A percentile compares a stretch with the other conserved stretches of the same genome.
phyloP scores from a whole-genome alignment of 75 land plant species.

The Pseudotsuga menziesii region DNA sequence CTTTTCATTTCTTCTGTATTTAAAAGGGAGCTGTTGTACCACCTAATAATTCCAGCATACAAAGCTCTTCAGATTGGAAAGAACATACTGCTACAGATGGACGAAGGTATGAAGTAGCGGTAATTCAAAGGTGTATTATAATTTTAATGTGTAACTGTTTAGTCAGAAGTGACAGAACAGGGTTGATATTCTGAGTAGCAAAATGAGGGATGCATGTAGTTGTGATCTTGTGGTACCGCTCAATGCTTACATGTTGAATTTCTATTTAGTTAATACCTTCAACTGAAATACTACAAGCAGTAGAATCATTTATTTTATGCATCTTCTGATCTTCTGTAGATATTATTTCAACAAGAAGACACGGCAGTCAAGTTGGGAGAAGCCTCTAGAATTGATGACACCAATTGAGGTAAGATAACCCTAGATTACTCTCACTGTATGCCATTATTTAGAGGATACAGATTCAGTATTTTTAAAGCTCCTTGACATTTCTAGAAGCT shows the following conservation, averaged over 20 bases:
- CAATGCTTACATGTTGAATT: not conserved
- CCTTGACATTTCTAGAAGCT: conserved; percentile 1
- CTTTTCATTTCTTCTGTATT: not conserved
- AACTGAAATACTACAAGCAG: too few relatives aligned
- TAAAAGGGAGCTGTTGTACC: conserved; percentile 24
- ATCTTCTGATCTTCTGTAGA: conserved; percentile 25
- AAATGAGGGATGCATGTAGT: too few relatives aligned
- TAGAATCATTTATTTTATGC: too few relatives aligned
- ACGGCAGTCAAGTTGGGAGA: conserved; percentile 93
- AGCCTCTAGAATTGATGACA: conserved; percentile 92
- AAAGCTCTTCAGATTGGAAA: conserved; percentile 68
- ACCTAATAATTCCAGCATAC: conserved; percentile 12
- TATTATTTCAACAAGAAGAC: conserved; percentile 91
- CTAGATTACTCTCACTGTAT: not conserved
- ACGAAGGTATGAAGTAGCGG: conserved; percentile 41
- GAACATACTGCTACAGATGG: conserved; percentile 78
- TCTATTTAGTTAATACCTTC: not conserved
- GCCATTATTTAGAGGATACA: not conserved
- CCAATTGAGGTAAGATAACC: conserved; percentile 75
- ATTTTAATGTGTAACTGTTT: not conserved
- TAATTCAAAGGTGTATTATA: not conserved
- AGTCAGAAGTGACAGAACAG: too few relatives aligned
- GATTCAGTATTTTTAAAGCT: not conserved
- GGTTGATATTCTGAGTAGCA: too few relatives aligned
- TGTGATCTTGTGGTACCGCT: too few relatives aligned